phyloP scores from a whole-genome alignment of 2,329 filamentous ascomycete genomes.

The Aureobasidium lini region DNA sequence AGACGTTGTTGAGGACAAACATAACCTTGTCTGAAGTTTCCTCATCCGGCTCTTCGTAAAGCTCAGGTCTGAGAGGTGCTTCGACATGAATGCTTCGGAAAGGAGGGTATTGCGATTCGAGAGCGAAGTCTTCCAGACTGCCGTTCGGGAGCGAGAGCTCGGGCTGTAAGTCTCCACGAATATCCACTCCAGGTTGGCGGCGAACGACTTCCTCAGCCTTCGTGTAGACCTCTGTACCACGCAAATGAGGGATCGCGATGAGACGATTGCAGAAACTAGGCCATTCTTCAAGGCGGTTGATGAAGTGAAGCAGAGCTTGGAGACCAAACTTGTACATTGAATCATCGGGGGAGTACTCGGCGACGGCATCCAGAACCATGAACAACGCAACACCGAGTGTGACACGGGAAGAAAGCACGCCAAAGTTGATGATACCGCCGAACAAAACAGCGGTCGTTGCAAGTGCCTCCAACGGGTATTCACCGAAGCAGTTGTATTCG shows the following conservation, averaged over 20 bases:
- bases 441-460: constrained; percentile 95
- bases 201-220: constrained; percentile 75
- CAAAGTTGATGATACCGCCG: constrained; percentile 90
- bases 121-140: constrained; percentile 54
- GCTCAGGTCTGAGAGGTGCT: constrained; percentile 51
- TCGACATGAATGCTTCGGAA: constrained; percentile 77
- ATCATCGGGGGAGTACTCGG: constrained; percentile 72
- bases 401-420: constrained; percentile 72
- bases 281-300: constrained; percentile 81
- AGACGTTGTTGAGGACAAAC: constrained; percentile 95
- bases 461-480: constrained; percentile 91
- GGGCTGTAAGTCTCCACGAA: background rate
- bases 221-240: constrained; percentile 68
- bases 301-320: constrained; percentile 85
- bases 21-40: constrained; percentile 88
- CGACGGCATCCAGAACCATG: constrained; percentile 95
- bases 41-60: constrained; percentile 75
- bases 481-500: constrained; percentile 90
- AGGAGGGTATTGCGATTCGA: constrained; percentile 57
- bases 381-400: constrained; percentile 89
- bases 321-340: constrained; percentile 98
- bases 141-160: constrained; percentile 55
- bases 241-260: constrained; percentile 70
- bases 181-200: constrained; percentile 52
- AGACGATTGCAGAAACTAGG: constrained; percentile 87